phyloP scores from a whole-genome alignment of 1,284 basidiomycete species.

The Xerocomus cyaneibrunnescens region DNA sequence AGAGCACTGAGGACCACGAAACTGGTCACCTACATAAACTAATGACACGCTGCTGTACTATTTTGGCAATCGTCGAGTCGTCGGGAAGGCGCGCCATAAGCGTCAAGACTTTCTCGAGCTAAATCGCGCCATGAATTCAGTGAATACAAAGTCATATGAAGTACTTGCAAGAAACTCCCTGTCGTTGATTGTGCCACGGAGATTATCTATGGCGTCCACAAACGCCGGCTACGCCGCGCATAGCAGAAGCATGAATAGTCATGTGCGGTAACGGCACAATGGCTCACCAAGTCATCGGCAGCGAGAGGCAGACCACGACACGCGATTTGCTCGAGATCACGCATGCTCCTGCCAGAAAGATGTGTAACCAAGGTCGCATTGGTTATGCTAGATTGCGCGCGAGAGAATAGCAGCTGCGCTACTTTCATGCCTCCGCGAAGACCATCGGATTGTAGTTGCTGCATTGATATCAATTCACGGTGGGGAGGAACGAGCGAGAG shows the following conservation, averaged over 20 bases:
- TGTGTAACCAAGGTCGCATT: not conserved
- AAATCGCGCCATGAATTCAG: slow-evolving; percentile 3
- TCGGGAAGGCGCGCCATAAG: slow-evolving; percentile 52
- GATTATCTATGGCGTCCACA: slow-evolving; percentile 48
- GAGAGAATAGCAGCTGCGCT: slow-evolving; percentile 18
- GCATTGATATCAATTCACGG: not conserved
- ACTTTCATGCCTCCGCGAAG: not conserved
- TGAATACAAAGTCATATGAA: not conserved
- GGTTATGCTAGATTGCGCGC: slow-evolving; percentile 4
- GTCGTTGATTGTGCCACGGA: slow-evolving; percentile 54
- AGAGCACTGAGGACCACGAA: not conserved
- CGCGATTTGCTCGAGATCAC: slow-evolving; percentile 25
- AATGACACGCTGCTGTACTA: slow-evolving; percentile 49
- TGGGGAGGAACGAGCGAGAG: not conserved
- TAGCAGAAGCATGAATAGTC: not conserved
- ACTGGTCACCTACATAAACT: slow-evolving; percentile 44
- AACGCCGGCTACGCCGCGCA: slow-evolving; percentile 43
- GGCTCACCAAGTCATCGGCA: slow-evolving; percentile 22
- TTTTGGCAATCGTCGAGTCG: slow-evolving; percentile 35
- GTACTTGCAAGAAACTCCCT: slow-evolving; percentile 50
- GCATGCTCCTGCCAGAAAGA: slow-evolving; percentile 5
- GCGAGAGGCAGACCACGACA: slow-evolving; percentile 23
- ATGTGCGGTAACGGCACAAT: not conserved
- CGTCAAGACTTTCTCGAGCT: slow-evolving; percentile 57
- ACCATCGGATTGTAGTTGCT: not conserved